Conservation (phyloP, 2,329 filamentous ascomycete species). For the Colletotrichum sp. region DNA sequence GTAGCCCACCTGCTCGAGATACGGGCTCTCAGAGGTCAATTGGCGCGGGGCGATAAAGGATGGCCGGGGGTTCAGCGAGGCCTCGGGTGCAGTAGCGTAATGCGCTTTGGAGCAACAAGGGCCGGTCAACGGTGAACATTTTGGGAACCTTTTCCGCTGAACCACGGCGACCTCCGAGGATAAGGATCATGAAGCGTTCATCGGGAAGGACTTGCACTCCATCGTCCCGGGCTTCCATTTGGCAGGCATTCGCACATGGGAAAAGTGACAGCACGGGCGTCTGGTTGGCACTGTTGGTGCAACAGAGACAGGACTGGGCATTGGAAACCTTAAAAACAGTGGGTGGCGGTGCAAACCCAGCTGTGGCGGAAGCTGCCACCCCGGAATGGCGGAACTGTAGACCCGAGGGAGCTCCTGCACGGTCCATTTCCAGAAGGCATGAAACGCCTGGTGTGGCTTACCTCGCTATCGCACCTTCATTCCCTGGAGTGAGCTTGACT, state of each 20-base stretch:
- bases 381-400: conserved; percentile 13
- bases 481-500: conserved; percentile 6
- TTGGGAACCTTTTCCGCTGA: conserved; percentile 12
- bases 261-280: too few species aligned
- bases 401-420: conserved; percentile 4
- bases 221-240: neutral
- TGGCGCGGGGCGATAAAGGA: conserved; percentile 5
- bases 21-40: conserved; percentile 28
- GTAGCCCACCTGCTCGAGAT: conserved; percentile 26
- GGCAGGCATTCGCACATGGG: neutral
- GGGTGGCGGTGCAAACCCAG: neutral
- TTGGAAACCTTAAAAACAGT: neutral
- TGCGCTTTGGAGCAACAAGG: neutral
- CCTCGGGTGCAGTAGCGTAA: conserved; percentile 14
- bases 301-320: neutral
- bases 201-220: neutral
- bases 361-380: neutral
- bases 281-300: neutral
- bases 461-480: conserved; percentile 13
- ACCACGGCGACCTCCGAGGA: conserved; percentile 5
- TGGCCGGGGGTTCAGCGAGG: neutral
- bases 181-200: neutral
- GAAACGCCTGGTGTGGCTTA: conserved; percentile 7
- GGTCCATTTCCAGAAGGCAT: conserved; percentile 7
- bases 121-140: neutral